Evolutionary conservation across 495 filamentous ascomycete species (phyloP).

Genomic region (Penicillium steckii): DNA sequence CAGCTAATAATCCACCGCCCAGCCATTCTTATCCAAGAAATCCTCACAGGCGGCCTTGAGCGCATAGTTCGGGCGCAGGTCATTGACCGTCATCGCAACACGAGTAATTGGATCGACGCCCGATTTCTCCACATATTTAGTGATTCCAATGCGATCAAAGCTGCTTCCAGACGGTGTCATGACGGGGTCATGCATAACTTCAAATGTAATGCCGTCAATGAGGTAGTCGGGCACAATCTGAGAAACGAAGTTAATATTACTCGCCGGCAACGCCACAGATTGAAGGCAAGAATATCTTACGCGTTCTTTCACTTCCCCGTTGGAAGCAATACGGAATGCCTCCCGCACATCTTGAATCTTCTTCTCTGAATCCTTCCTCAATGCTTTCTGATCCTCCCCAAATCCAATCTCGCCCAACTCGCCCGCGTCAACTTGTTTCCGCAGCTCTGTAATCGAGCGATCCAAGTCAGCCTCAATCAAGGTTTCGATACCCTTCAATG

Average conservation of each 20-base stretch:
- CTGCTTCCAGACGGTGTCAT: constrained; percentile 83
- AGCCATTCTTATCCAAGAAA: constrained; percentile 84
- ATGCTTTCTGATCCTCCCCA: constrained; percentile 36
- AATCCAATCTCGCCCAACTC: constrained; percentile 50
- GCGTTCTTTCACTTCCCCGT: constrained; percentile 60
- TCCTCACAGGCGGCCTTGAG: constrained; percentile 82
- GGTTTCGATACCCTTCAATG: constrained; percentile 47
- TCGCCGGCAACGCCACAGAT: too few species aligned
- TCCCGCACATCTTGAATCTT: constrained; percentile 51
- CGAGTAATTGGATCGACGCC: constrained; percentile 81
- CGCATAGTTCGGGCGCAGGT: constrained; percentile 81
- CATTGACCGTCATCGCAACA: constrained; percentile 63
- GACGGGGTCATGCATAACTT: constrained; percentile 90
- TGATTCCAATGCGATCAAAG: constrained; percentile 85
- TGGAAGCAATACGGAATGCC: constrained; percentile 47
- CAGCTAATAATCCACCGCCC: constrained; percentile 84
- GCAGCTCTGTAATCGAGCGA: constrained; percentile 49
- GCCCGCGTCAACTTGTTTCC: constrained; percentile 38
- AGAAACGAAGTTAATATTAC: not conserved
- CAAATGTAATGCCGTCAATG: constrained; percentile 87
- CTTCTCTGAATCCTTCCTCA: constrained; percentile 49
- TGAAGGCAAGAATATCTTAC: constrained; percentile 30
- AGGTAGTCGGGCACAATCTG: constrained; percentile 80
- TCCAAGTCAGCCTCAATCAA: constrained; percentile 53
- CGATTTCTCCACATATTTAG: constrained; percentile 77